Percentiles rank a stretch among this genome's conserved stretches.
Conservation (phyloP, 1,139 yeast genomes). For the Meyerozyma sp. region DNA sequence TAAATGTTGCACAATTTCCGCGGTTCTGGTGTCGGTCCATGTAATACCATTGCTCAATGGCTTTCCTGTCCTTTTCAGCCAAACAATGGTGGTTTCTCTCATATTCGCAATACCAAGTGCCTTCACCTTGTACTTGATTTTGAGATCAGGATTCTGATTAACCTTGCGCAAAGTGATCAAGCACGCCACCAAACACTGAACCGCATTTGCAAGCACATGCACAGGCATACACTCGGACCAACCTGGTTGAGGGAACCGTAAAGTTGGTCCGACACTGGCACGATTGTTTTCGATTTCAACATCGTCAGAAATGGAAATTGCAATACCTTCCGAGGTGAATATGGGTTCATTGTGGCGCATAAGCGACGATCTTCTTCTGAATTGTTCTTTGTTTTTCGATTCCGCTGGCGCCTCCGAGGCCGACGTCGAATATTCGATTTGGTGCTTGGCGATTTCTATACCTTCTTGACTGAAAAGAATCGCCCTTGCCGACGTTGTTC, state of each 20-base stretch:
- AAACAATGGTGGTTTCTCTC: slow-evolving; percentile 91
- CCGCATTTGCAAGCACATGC: slow-evolving; percentile 78
- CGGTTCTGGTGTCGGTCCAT: slow-evolving; percentile 92
- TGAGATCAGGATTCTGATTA: slow-evolving; percentile 47
- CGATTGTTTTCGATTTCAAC: slow-evolving; percentile 58
- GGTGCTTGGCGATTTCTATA: slow-evolving; percentile 77
- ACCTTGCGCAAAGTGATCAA: slow-evolving; percentile 51
- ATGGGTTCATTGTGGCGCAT: slow-evolving; percentile 52
- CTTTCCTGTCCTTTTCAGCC: slow-evolving; percentile 81
- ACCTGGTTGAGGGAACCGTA: slow-evolving; percentile 72
- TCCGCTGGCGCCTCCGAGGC: slow-evolving; percentile 51
- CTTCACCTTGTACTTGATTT: slow-evolving; percentile 49
- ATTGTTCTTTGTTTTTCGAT: slow-evolving; percentile 42
- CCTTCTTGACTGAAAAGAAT: slow-evolving; percentile 74
- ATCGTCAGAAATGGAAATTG: slow-evolving; percentile 52
- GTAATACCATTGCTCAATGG: slow-evolving; percentile 88
- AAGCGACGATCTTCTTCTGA: slow-evolving; percentile 46
- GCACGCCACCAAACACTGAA: slow-evolving; percentile 67
- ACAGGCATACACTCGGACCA: slow-evolving; percentile 96
- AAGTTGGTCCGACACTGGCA: slow-evolving; percentile 59
- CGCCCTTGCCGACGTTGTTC: slow-evolving; percentile 92
- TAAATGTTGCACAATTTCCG: slow-evolving; percentile 65
- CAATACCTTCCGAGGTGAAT: slow-evolving; percentile 71
- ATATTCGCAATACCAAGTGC: slow-evolving; percentile 88
- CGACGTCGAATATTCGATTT: slow-evolving; percentile 80